Percentiles rank a stretch among this genome's conserved stretches.
phyloP scores from a whole-genome alignment of 148 eudicot species.

The Rhododendron molle region DNA sequence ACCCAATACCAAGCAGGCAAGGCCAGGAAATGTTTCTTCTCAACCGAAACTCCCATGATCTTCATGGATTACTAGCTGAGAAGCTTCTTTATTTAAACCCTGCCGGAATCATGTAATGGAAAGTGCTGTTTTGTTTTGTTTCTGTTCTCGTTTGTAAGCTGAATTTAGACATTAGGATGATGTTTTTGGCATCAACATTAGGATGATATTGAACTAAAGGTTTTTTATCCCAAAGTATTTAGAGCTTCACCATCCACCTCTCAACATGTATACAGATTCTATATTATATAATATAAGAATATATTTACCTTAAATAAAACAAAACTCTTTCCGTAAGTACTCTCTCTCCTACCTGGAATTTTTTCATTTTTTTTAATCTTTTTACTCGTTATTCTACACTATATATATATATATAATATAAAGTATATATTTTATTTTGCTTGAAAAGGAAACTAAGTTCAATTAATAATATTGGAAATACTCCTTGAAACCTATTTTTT shows the following conservation, averaged over 20 bases:
- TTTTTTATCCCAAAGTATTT: neutral
- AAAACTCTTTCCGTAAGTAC: no score
- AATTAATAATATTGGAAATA: no score
- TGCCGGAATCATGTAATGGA: neutral
- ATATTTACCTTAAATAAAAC: no score
- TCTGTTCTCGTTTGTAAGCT: neutral
- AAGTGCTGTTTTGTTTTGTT: neutral
- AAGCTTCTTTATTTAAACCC: neutral
- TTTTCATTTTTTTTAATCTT: no score
- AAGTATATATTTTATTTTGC: no score
- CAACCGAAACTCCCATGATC: constrained; percentile 20
- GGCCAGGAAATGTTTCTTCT: constrained; percentile 22
- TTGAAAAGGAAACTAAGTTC: no score
- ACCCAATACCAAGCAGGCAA: constrained; percentile 34
- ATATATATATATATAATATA: no score
- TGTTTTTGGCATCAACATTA: neutral
- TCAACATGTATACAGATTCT: no score
- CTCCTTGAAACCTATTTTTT: no score
- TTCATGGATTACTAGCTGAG: neutral
- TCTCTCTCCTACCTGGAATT: no score
- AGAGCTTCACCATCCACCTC: neutral
- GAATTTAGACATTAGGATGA: neutral
- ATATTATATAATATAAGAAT: no score
- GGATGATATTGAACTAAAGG: neutral
- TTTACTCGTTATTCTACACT: no score